A percentile compares a stretch with the other conserved stretches of the same genome.
Conservation (phyloP, 1,284 basidiomycete species). For the Blastosporella zonata region DNA sequence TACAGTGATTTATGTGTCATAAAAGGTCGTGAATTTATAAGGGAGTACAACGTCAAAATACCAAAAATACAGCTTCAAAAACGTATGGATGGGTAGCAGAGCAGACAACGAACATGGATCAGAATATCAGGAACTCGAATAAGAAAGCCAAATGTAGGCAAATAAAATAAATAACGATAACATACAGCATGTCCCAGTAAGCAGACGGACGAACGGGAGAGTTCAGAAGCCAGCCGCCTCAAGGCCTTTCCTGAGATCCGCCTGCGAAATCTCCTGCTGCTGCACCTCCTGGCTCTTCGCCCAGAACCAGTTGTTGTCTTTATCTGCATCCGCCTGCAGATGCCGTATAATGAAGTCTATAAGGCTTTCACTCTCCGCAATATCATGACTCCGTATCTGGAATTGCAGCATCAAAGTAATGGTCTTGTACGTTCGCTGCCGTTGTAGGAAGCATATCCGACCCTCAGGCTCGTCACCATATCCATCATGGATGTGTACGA, state of each 20-base stretch:
- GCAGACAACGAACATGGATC: neutral
- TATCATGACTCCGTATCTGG: conserved; percentile 51
- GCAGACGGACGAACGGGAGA: neutral
- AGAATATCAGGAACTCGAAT: neutral
- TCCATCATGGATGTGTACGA: conserved; percentile 55
- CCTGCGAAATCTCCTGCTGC: conserved; percentile 53
- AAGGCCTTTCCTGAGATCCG: conserved; percentile 59
- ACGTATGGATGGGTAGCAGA: neutral
- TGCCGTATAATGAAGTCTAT: conserved; percentile 46
- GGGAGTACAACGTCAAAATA: neutral
- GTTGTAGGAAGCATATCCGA: conserved; percentile 52
- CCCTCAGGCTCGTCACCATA: conserved; percentile 38
- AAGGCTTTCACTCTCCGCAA: conserved; percentile 45
- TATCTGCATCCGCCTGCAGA: conserved; percentile 37
- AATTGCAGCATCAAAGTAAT: conserved; percentile 55
- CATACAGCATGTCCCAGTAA: neutral
- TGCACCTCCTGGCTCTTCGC: conserved; percentile 56
- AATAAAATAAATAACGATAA: neutral
- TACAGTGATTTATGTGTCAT: neutral
- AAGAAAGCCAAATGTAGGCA: too few species aligned
- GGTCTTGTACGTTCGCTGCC: conserved; percentile 55
- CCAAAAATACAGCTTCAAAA: neutral
- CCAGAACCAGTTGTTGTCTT: conserved; percentile 53
- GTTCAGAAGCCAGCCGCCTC: conserved; percentile 58
- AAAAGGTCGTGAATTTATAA: conserved; percentile 5